Base-by-base conservation (phyloP, 2,329 filamentous ascomycete species). In the Alternaria postmessia region DNA sequence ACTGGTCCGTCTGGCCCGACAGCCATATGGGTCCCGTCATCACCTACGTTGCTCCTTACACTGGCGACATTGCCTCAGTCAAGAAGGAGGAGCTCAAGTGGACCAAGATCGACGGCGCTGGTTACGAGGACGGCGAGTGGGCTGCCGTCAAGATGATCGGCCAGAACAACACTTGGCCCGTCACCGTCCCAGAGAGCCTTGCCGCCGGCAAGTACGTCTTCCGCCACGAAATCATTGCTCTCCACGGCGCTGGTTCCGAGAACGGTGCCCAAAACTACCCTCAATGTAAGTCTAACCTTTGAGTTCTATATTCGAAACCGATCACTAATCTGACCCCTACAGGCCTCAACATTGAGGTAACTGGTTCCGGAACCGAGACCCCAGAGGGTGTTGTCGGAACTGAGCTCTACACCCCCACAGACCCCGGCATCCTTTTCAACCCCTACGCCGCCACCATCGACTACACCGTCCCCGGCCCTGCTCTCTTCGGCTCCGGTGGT, bases 221-320 rank as follows among this genome's bases (percentile, higher is more conserved):
- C 61, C 80, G 86, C 20, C 85, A 87, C 69, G 86, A 87, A 75
- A 80, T 81, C 54, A 82, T 84, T 55, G 85, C 81, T 3, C 75
- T 86, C 8, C 84, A 86, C 63, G 73, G 74, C 0, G 80, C 80
- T 11, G 68, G 73, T n/a, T 72, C 75, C 4, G 63, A 49, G 52
- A 82, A 84, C 61, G 83, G 83, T 30, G 84, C 84, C 11, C 85
- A 84, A 78, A 81, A 79, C 78, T 86, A 84, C 74, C 84, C 80
- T 43, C 82, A 84, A 70, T 86, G 62, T 57, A 57, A 51, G 54
- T 5, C 7, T 14, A 22, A 36, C 18, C 18, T 36, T 0, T 20
- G 1, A 28, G 1, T 56, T 26, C 11, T 44, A 49, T 32, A 34
- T 32, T 11, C 26, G 26, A 16, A 48, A 32, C 26, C 48, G 22